Conservation (phyloP, 306 rosid genomes). For the Corylus heterophylla region DNA sequence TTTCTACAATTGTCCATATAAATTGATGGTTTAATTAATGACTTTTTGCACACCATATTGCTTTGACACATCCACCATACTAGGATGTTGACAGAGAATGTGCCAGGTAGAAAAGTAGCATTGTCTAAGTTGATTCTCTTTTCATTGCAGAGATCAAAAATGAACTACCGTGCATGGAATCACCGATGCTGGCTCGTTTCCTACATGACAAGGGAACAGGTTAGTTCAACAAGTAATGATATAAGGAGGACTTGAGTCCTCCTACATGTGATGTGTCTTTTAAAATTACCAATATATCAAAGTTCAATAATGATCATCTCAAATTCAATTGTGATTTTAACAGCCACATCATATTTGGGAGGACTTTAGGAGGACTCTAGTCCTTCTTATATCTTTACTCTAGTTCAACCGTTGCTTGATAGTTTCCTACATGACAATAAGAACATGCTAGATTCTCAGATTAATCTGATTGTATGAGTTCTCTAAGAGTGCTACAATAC, state of each 20-base stretch:
- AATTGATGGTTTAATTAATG: conserved; percentile 14
- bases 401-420: conserved; percentile 63
- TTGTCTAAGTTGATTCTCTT: conserved; percentile 23
- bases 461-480: neutral
- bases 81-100: conserved; percentile 2
- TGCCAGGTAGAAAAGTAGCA: conserved; percentile 4
- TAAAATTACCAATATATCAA: too few species aligned
- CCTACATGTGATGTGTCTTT: too few species aligned
- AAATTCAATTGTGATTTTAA: too few species aligned
- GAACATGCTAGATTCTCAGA: conserved; percentile 51
- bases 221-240: conserved; percentile 20
- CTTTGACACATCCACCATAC: neutral
- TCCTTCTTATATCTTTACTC: too few species aligned
- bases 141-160: conserved; percentile 71
- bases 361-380: too few species aligned
- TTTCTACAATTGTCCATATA: neutral
- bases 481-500: neutral
- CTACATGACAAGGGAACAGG: conserved; percentile 73
- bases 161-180: conserved; percentile 97
- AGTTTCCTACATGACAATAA: conserved; percentile 56
- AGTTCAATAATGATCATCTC: too few species aligned
- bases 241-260: too few species aligned
- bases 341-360: too few species aligned
- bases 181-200: conserved; percentile 83
- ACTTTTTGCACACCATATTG: conserved; percentile 12